Percentiles rank a stretch among this genome's conserved stretches.
These are phyloP conservation scores for Selaginella moellendorffii DNA, from an alignment of 75 land plant genomes.

Conservation along the genomic window DNA sequence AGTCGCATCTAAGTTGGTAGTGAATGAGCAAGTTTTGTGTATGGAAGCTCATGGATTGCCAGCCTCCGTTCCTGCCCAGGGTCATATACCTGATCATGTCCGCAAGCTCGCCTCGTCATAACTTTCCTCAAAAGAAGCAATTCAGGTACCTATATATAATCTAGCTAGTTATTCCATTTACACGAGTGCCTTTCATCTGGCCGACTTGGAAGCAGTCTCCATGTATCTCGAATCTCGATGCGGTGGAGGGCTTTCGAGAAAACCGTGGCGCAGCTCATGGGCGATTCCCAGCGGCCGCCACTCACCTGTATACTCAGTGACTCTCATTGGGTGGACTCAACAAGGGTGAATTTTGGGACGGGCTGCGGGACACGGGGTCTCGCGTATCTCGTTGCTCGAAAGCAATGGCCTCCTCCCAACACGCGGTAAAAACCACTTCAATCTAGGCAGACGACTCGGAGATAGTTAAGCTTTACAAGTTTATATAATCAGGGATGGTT, in stretches of 20 bases:
- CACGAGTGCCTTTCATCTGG: not conserved
- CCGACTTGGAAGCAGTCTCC: not conserved
- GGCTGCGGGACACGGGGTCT: not conserved
- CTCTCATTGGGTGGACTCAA: not conserved
- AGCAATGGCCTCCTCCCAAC: too few relatives aligned
- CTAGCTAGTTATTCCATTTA: too few relatives aligned
- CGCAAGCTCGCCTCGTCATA: too few relatives aligned
- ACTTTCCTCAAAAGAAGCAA: too few relatives aligned
- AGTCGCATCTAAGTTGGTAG: too few relatives aligned
- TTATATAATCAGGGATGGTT: too few relatives aligned
- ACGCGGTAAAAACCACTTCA: too few relatives aligned
- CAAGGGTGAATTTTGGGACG: not conserved
- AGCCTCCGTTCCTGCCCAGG: too few relatives aligned
- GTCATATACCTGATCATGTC: too few relatives aligned
- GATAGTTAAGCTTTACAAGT: not conserved
- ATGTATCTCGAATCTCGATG: not conserved
- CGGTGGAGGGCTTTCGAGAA: not conserved
- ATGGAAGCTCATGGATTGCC: too few relatives aligned
- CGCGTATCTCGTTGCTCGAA: not conserved
- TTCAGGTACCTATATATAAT: too few relatives aligned
- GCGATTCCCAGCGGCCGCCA: not conserved
- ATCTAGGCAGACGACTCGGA: not conserved
- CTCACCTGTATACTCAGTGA: not conserved
- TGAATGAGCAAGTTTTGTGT: too few relatives aligned
- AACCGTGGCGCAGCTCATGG: not conserved